Base-by-base conservation (phyloP, 495 filamentous ascomycete species). In the Polyplosphaeria fusca region DNA sequence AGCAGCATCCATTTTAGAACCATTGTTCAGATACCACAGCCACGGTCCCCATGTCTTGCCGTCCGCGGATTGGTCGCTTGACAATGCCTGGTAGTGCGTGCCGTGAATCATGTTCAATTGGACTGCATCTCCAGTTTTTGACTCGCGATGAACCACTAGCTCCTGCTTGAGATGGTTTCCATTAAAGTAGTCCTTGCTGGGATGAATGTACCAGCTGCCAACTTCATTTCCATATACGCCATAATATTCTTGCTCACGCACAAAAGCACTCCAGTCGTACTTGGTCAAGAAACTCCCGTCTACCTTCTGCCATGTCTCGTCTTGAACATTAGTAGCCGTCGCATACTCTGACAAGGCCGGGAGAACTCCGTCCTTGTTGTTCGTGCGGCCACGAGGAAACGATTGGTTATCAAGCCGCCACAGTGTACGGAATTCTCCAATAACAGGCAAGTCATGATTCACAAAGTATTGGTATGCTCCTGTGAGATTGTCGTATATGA, bases 381-480 rank as follows among this genome's bases (percentile, higher is more conserved):
- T 66, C 4, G 68, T 76, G 13, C 64, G 61, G 3, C 73, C 73
- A 23, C 66, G 63, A 2, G 69, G 51, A 41, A 75, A 76, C 5
- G 70, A 62, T 0, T 43, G 60, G 30, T 70, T 70, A 35, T 70
- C 71, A 5, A 75, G 63, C 14, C 71, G 70, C 52, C 65, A 71
- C 0, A 76, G 54, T 9, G 73, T 73, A 12, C 73, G 61, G 55
- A 74, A 76, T 53, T 74, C 73, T 13, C 73, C 73, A 11, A 74
- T 67, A 0, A 55, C 52, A 3, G 72, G 71, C n/a, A 76, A 64
- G 0, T 65, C 70, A 32, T 60, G 64, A 53, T 74, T 74, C 52
- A 74, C 68, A 22, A 76, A 74, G 58, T 74, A 74, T 23, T 74
- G 73, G 56, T 76, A 74, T 24, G 73, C 72, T 0, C 73, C 73